phyloP scores from a whole-genome alignment of 2,329 filamentous ascomycete species.

The Rachicladosporium sp. region DNA sequence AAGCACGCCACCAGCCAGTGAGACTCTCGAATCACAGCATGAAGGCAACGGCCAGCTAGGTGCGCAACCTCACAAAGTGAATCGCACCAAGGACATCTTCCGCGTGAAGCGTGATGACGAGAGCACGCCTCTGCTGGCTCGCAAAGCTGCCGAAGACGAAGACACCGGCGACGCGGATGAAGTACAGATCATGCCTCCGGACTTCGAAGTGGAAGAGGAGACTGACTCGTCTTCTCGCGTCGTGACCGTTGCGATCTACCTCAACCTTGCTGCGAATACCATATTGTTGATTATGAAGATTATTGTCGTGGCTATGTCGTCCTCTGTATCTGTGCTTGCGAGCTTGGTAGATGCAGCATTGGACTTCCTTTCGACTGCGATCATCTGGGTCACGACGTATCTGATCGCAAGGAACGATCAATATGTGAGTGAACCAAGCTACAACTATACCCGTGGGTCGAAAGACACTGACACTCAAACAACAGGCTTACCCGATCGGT shows the following conservation, averaged over 20 bases:
- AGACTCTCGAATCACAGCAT: not conserved
- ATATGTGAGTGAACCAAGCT: constrained; percentile 29
- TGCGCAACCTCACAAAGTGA: constrained; percentile 38
- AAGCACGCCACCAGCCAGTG: constrained; percentile 10
- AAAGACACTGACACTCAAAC: no score
- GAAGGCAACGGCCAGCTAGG: not conserved
- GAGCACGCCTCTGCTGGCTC: constrained; percentile 46
- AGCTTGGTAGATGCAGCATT: constrained; percentile 68
- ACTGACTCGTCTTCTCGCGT: constrained; percentile 62
- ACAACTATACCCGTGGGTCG: constrained; percentile 34
- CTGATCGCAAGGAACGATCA: constrained; percentile 63
- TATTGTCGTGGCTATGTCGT: constrained; percentile 62
- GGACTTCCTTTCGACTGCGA: constrained; percentile 70
- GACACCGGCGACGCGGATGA: constrained; percentile 26
- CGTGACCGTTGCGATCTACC: constrained; percentile 76
- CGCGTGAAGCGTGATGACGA: constrained; percentile 54
- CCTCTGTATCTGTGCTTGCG: constrained; percentile 69
- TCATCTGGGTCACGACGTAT: constrained; percentile 66
- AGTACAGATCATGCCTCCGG: constrained; percentile 47
- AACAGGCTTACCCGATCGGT: constrained; percentile 57
- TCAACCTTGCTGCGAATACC: constrained; percentile 70
- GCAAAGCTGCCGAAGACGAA: constrained; percentile 29
- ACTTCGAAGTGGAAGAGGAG: constrained; percentile 55
- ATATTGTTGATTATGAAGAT: constrained; percentile 66
- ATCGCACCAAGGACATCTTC: constrained; percentile 77